Base-by-base conservation (phyloP, 78 protist genomes). In the Speleostelium caveatum region DNA sequence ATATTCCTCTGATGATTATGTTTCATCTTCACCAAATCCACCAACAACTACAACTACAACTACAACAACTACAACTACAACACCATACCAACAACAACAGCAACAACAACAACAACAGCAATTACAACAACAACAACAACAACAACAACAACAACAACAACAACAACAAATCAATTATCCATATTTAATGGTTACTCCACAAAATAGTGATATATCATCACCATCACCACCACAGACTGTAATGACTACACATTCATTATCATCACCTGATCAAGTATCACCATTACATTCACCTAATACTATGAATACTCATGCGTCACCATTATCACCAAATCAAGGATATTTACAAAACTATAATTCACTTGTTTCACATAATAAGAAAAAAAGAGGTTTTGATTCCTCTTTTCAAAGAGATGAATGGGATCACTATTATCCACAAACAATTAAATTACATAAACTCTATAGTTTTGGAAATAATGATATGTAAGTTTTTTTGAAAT, bases 391-490 rank as follows among this genome's bases (percentile, higher is more conserved):
- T 24, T 80, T 32, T 59, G 89, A 80, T 14, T 77, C 65, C 65
- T 26, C 72, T 4, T 12, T 56, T 53, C 74, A 63, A 65, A 80
- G 56, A 56, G 89, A 80, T 68, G 89, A 80, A 67, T 80, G 89
- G 89, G 89, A 80, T 41, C 36, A 19, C 17, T 80, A 80, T 68
- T 26, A 2, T 7, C 89, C 89, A 80, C 55, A 49, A 19, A 33
- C 59, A 45, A 51, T 35, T 22, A 51, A 65, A 22, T 56, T n/a
- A n/a, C n/a, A 49, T 32, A 60, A 51, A 38, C 30, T 73, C n/a
- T 68, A 67, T 35, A 51, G 38, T 68, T 38, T 56, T 80, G 35
- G 56, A 24, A 80, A 80, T 41, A 22, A 32, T 49, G 77, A 80
- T 16, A 38, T 80, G 89, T 80, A 80, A 55, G 89, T 68, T 1